Percentiles rank a stretch among this genome's conserved stretches.
Conservation (phyloP, 805 yeast species). For the Pichia membranifaciens region DNA sequence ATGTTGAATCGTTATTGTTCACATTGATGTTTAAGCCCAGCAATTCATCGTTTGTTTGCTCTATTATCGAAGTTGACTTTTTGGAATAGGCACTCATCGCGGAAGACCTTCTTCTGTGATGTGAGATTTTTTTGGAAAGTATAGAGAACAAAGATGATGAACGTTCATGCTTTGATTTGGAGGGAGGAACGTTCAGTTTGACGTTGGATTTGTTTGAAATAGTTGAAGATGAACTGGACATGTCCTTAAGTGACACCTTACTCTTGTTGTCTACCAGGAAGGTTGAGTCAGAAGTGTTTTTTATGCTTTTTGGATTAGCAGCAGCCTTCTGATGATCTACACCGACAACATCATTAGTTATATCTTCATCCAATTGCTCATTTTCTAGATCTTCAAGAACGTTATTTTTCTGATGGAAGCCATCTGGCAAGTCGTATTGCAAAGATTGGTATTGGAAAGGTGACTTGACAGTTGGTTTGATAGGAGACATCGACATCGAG, state of each 20-base stretch:
- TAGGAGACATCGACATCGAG: conserved; percentile 20
- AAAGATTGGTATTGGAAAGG: conserved; percentile 32
- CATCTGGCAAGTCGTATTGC: conserved; percentile 29
- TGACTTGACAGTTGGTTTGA: conserved; percentile 13
- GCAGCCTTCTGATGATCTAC: neutral
- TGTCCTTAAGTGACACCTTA: neutral
- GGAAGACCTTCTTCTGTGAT: conserved; percentile 26
- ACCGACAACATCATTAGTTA: neutral
- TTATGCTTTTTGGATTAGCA: neutral
- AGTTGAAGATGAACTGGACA: neutral
- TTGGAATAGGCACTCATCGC: conserved; percentile 17
- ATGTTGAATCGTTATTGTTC: conserved; percentile 20
- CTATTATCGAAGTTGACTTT: conserved; percentile 21
- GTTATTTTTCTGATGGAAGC: conserved; percentile 17
- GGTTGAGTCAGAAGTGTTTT: neutral
- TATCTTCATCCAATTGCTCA: neutral
- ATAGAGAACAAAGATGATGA: conserved; percentile 22
- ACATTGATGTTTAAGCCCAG: conserved; percentile 15
- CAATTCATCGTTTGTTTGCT: conserved; percentile 23
- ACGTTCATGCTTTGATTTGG: conserved; percentile 5
- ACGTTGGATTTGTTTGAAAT: conserved; percentile 3
- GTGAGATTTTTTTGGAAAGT: conserved; percentile 23
- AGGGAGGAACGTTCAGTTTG: neutral
- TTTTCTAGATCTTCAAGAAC: neutral
- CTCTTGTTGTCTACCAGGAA: neutral